phyloP scores from a whole-genome alignment of 768 basidiomycete species.

The Boletus eberwhitei region DNA sequence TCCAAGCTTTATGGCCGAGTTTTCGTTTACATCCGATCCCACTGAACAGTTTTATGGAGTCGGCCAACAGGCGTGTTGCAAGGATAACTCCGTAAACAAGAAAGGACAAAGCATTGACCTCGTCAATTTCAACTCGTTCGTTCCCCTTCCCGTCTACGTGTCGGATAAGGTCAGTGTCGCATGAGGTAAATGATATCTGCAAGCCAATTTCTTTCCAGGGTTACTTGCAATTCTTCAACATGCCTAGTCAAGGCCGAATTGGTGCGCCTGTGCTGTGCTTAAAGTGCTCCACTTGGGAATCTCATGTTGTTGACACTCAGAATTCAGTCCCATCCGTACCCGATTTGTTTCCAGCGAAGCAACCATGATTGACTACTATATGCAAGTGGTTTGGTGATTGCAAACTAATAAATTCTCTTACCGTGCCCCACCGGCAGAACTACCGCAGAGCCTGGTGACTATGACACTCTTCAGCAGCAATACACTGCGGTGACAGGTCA shows the following conservation, averaged over 20 bases:
- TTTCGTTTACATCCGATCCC: conserved; percentile 30
- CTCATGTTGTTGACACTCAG: background rate
- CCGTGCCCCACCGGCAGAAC: conserved; percentile 21
- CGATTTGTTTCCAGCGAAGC: background rate
- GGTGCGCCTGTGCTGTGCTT: background rate
- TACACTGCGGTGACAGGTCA: conserved; percentile 36
- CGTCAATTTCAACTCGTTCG: background rate
- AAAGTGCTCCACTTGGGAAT: background rate
- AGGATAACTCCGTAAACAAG: conserved; percentile 36
- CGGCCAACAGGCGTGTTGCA: conserved; percentile 39
- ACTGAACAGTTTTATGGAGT: conserved; percentile 37
- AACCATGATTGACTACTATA: background rate
- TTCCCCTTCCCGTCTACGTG: background rate
- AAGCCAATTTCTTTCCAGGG: background rate
- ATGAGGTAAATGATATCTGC: background rate
- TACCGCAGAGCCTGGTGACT: conserved; percentile 35
- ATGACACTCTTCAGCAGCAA: conserved; percentile 35
- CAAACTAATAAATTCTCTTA: background rate
- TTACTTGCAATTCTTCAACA: background rate
- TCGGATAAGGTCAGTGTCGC: background rate
- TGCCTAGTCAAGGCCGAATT: background rate
- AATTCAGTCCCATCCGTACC: background rate
- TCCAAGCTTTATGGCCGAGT: conserved; percentile 32
- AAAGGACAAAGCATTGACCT: conserved; percentile 34
- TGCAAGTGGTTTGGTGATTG: background rate